Conservation (phyloP, 305 asterid species). For the Solanum hybrid region DNA sequence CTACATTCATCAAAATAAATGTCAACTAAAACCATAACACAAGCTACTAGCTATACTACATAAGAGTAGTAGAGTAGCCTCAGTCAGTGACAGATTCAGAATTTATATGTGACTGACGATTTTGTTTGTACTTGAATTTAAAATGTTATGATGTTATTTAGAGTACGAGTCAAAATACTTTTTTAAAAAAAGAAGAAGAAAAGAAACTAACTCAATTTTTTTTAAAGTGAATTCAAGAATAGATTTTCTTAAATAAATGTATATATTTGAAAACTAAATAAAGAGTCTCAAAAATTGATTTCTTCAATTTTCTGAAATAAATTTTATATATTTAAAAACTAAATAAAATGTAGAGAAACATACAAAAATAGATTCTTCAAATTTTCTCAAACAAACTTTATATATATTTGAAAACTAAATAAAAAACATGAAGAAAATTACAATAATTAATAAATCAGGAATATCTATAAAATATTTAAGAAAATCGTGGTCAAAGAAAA, state of each 20-base stretch:
- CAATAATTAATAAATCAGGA: no score
- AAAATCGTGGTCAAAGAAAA: not conserved
- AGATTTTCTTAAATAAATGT: not conserved
- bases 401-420: not conserved
- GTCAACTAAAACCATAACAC: not conserved
- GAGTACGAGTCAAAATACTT: not conserved
- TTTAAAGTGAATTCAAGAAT: not conserved
- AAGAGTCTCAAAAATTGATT: not conserved
- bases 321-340: not conserved
- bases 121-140: not conserved
- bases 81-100: not conserved
- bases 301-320: not conserved
- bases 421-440: not conserved
- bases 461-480: not conserved
- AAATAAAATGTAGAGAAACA: not conserved
- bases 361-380: not conserved
- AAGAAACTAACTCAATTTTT: not conserved
- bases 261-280: not conserved
- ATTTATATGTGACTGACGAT: not conserved
- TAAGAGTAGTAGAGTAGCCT: not conserved
- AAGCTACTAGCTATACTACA: not conserved
- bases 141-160: not conserved
- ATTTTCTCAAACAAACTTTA: not conserved
- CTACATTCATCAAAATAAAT: constrained; percentile 16
- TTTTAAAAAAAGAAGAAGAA: not conserved